These are phyloP conservation scores for Dendrobium huoshanense DNA, from an alignment of 106 monocot species.

Conservation along the genomic window DNA sequence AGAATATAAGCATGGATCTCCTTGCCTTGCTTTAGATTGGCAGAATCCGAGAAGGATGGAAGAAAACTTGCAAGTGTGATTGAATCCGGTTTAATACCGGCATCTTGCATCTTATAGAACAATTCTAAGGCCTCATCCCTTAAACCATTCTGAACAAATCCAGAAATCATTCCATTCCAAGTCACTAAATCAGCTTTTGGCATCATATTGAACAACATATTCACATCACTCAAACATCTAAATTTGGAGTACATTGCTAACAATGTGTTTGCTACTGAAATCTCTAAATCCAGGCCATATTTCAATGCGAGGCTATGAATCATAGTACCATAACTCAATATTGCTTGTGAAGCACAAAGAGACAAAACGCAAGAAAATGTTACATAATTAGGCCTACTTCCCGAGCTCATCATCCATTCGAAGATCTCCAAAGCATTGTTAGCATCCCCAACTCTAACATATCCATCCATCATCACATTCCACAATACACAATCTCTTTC, in stretches of 20 bases:
- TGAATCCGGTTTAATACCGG: conserved; percentile 66
- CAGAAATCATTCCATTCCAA: conserved; percentile 87
- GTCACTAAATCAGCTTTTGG: conserved; percentile 46
- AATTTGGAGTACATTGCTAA: conserved; percentile 85
- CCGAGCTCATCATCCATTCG: conserved; percentile 42
- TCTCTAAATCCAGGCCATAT: conserved; percentile 48
- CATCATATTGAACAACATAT: conserved; percentile 51
- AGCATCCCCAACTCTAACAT: conserved; percentile 33
- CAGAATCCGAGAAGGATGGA: conserved; percentile 61
- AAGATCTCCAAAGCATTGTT: conserved; percentile 50
- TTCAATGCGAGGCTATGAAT: conserved; percentile 58
- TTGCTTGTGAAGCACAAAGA: conserved; percentile 47
- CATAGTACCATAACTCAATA: conserved; percentile 51
- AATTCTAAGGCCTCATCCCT: conserved; percentile 46
- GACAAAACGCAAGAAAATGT: conserved; percentile 58
- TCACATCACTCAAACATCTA: conserved; percentile 40
- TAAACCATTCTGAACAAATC: conserved; percentile 83
- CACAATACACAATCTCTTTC: conserved; percentile 70
- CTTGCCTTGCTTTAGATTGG: conserved; percentile 40
- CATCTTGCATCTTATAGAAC: conserved; percentile 55
- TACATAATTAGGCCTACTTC: conserved; percentile 35
- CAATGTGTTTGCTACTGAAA: conserved; percentile 70
- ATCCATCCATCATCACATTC: conserved; percentile 92
- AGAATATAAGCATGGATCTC: conserved; percentile 74
- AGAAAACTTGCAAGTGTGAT: conserved; percentile 69